These are phyloP conservation scores for Gynostemma pentaphyllum DNA, from an alignment of 306 rosid species.

Conservation along the genomic window DNA sequence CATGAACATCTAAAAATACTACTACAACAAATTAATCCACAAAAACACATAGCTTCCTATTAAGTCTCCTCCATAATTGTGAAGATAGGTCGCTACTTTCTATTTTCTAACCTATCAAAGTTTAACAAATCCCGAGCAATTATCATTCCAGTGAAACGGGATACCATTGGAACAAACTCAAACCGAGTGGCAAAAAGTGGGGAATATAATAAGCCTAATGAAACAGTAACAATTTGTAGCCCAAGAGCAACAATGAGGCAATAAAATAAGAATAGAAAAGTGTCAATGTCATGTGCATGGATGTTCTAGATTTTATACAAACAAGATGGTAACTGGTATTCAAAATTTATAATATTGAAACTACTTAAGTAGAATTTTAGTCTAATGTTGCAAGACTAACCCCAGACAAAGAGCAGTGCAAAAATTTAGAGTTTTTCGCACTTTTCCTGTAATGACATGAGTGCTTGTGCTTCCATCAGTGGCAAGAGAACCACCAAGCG, in stretches of 20 bases:
- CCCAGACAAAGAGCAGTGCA: constrained; percentile 84
- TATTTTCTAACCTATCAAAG: background rate
- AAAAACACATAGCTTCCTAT: background rate
- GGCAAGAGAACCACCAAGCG: constrained; percentile 64
- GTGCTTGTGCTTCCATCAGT: constrained; percentile 58
- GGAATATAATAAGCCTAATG: background rate
- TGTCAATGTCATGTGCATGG: background rate
- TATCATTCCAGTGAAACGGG: background rate
- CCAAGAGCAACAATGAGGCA: background rate
- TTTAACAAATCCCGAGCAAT: background rate
- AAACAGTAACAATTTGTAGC: background rate
- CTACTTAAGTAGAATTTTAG: background rate
- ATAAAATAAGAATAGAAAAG: background rate
- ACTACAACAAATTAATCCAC: background rate
- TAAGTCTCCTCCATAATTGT: background rate
- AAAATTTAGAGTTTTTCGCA: constrained; percentile 76
- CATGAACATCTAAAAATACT: background rate
- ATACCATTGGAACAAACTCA: background rate
- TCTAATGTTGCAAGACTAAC: constrained; percentile 39
- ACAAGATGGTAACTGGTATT: background rate
- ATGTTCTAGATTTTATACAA: background rate
- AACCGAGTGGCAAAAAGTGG: background rate
- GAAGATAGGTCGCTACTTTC: background rate
- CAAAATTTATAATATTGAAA: background rate
- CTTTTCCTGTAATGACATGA: constrained; percentile 82